Evolutionary conservation across 305 asterid species (phyloP), one percentile per base, ranked within the genome.

Genomic region (Solanum hybrid): DNA sequence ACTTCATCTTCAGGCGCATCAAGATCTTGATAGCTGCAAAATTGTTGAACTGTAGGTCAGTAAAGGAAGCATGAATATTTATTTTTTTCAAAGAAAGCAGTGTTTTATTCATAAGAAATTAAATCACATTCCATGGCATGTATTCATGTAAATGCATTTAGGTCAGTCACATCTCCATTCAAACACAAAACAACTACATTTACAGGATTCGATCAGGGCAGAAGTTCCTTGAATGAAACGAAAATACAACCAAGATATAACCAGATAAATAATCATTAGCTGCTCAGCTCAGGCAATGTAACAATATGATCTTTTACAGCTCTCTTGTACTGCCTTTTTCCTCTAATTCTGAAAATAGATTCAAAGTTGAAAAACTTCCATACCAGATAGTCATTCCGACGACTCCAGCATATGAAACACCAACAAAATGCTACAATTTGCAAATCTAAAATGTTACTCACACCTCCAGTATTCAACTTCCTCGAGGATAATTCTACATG

Each of bases 1-100:
- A 98, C 98, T 94, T 98, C 99, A 90, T 98, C 99, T 88, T 98
- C 99, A 20, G 99, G 99, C 38, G 99, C 99, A 94, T 98, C 99
- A 92, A 98, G 96, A 91, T 97, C 99, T 91, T 96, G 97, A 90
- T 98, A 98, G 95, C 99, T 98, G 98, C 94, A 90, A 80, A 73
- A 83, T 90, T 76, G 90, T 90, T 83, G 36, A 37, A 84, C 37
- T 36, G 32, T 70, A 70, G 68, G 90, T 91, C 37, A 90, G 92
- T 86, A 61, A 32, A 20, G 75, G 34, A 84, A 86, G 78, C 5
- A 57, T 57, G 78, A 12, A 85, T 29, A 45, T 6, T 17, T 45
- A 17, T 26, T 65, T 33, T 29, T 83, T 5, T 3, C 29, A 84
- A 84, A 20, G 31, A 32, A 84, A 51, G 41, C 24, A 61, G 33